Evolutionary conservation across 495 filamentous ascomycete species (phyloP), one percentile per base, ranked within the genome.

Genomic region (Corynascus novoguineensis): DNA sequence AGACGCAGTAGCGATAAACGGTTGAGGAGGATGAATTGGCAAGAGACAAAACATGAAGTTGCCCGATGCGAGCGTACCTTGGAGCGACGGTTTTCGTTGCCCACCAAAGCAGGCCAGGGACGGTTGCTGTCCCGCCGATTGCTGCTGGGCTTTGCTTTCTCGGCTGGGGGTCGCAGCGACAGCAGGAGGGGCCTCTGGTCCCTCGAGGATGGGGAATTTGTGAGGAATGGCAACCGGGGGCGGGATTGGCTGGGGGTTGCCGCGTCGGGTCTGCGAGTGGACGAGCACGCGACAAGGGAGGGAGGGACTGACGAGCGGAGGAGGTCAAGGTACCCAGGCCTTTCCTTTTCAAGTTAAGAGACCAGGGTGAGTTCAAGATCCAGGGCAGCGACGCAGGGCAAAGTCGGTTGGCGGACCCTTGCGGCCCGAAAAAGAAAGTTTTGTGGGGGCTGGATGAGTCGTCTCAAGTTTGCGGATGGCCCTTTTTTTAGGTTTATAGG

Each of bases 401-500:
- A 15, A 17, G 28, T n/a, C 14, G 57, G 42, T 55, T 44, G 38
- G 46, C 49, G 47, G 46, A 59, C 48, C 58, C 37, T n/a, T 19
- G 37, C n/a, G 17, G n/a, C 37, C 59, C 41, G 62, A 62, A 64
- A 64, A 62, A 62, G 60, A 51, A 38, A 34, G 11, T 51, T 51
- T 21, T 56, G 53, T 59, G 55, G 60, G 61, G 65, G 61, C 58
- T 50, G 24, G 38, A 50, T 57, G 57, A 58, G 56, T 45, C 38
- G 48, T 50, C 48, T 50, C 48, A 50, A 50, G 21, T 49, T 24
- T 15, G 40, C 8, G 10, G 22, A 17, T 19, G 45, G 56, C 15
- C 40, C 35, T 54, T 58, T 60, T 61, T 63, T 59, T 60, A 53
- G 51, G n/a, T n/a, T n/a, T n/a, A n/a, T n/a, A n/a, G n/a, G n/a